These are phyloP conservation scores for Microbotryum saponariae DNA, from an alignment of 1,284 basidiomycete genomes.

Conservation along the genomic window DNA sequence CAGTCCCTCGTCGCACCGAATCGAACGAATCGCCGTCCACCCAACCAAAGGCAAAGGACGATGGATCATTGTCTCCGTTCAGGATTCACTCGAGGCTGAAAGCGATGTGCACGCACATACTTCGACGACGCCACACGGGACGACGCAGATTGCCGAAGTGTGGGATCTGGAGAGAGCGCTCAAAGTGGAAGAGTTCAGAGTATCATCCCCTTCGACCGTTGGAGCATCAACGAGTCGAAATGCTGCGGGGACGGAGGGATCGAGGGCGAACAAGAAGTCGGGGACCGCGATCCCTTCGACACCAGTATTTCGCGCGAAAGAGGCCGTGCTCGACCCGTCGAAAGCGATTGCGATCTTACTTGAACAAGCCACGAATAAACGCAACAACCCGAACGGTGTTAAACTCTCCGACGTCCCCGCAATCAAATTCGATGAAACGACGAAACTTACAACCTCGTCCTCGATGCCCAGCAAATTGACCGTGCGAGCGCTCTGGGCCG, in stretches of 20 bases:
- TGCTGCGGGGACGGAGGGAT: too few relatives aligned
- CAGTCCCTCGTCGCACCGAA: constrained; percentile 42
- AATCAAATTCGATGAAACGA: not conserved
- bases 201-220: not conserved
- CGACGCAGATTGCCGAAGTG: constrained; percentile 47
- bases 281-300: not conserved
- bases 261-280: not conserved
- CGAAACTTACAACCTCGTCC: too few relatives aligned
- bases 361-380: constrained; percentile 34
- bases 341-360: constrained; percentile 57
- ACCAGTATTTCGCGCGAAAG: constrained; percentile 39
- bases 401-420: not conserved
- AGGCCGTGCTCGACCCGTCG: constrained; percentile 57
- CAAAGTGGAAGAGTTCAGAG: constrained; percentile 57
- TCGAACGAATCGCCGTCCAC: constrained; percentile 68
- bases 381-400: too few relatives aligned
- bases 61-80: constrained; percentile 67
- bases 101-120: not conserved
- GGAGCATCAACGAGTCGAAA: too few relatives aligned
- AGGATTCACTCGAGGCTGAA: constrained; percentile 48
- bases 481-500: too few relatives aligned
- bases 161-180: constrained; percentile 65
- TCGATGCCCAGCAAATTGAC: too few relatives aligned
- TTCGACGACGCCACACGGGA: not conserved
- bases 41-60: constrained; percentile 67